Evolutionary conservation across 768 basidiomycete genomes (phyloP), one percentile per base, ranked within the genome.

Genomic region (Tricholoma sp.): DNA sequence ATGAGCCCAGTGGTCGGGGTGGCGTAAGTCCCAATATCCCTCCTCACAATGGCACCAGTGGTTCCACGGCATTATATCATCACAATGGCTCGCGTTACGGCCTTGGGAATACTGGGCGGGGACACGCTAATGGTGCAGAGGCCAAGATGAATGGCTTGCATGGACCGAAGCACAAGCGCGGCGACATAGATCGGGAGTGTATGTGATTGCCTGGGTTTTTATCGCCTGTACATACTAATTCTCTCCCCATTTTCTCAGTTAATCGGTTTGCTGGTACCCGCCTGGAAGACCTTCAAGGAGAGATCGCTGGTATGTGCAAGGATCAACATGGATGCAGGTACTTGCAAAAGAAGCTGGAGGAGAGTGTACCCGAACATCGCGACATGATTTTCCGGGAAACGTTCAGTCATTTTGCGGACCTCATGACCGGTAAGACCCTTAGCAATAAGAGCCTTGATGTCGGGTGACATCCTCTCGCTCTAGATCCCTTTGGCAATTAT

Each of bases 301-400:
- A 99, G 72, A 96, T 99, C 58, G 85, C 94, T 12, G 78, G 84
- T 0, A 74, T 99, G 16, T 98, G 97, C 83, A 98, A 98, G 71
- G 97, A 99, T 72, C 97, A 99, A 72, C 96, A 98, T 71, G 97
- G 97, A 2, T 99, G 97, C 68, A 85, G 97, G 34, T 99, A 98
- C 69, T 76, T 99, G 57, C 97, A 99, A 74, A 98, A 98, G 84
- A 98, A 98, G 74, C 81, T 99, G 22, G 97, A 99, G 70, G 97
- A 99, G 68, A 92, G 91, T 55, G 84, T 89, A 58, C 82, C 96
- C 4, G 95, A 96, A 70, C 95, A 99, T 72, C 85, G 97, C 54
- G 97, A 99, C 67, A 95, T 98, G 91, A 99, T 99, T 70, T 99
- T 98, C 82, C 84, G 90, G 58, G 97, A 99, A 77, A 98, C 96